These are phyloP conservation scores for Aspergillus niger DNA, from an alignment of 2,329 filamentous ascomycete genomes.

Conservation along the genomic window DNA sequence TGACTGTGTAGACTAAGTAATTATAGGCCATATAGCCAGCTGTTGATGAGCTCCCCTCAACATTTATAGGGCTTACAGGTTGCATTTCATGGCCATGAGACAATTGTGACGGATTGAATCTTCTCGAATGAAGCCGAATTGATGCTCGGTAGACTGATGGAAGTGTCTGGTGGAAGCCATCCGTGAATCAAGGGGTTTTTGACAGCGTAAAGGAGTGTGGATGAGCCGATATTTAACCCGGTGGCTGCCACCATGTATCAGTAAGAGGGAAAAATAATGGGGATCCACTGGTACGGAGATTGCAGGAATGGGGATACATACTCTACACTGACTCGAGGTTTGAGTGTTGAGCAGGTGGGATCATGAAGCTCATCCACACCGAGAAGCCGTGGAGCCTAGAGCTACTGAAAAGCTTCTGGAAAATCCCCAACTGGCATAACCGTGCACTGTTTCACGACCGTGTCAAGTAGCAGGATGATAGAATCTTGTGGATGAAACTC, in stretches of 20 bases:
- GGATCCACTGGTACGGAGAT: not conserved
- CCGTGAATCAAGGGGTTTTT: not conserved
- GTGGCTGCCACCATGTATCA: not conserved
- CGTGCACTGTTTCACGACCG: not conserved
- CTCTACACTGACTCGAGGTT: not conserved
- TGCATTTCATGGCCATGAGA: not conserved
- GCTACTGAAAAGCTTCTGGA: not conserved
- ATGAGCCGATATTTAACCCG: not conserved
- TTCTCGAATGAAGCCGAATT: not conserved
- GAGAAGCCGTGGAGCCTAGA: not conserved
- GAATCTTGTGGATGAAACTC: not conserved
- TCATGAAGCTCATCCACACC: not conserved
- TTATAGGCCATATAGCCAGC: not conserved
- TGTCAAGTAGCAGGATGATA: not conserved
- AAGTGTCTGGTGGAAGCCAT: not conserved
- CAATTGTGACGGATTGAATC: not conserved
- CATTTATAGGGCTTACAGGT: not conserved
- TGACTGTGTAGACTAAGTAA: not conserved
- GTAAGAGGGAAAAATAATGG: not conserved
- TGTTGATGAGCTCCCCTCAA: too few relatives aligned
- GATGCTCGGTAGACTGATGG: not conserved
- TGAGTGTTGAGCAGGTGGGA: not conserved
- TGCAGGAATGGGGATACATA: not conserved
- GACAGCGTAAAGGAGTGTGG: not conserved
- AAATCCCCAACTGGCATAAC: not conserved